Evolutionary conservation across 768 basidiomycete species (phyloP), one percentile per base, ranked within the genome.

Genomic region (Leccinum sublutescens): DNA sequence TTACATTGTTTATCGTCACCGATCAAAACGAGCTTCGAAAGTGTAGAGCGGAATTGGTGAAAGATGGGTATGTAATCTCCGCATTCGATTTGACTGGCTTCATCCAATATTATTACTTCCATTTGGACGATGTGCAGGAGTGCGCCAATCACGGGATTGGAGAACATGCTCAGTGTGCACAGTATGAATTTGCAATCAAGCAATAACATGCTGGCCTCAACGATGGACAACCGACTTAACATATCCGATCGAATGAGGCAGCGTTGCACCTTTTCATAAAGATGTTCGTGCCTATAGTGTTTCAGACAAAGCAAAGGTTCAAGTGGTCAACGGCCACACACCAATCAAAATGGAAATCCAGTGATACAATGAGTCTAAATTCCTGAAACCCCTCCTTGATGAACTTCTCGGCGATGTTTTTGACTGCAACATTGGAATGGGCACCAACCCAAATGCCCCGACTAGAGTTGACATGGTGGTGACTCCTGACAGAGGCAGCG

Each of bases 141-240:
- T n/a, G n/a, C n/a, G n/a, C n/a, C n/a, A n/a, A 21, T 52, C 1
- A 9, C 0, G 10, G 59, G 63, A 29, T 76, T 71, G 10, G 78
- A 77, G 12, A 83, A 59, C 80, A 81, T 83, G 59, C 75, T 74
- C 17, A 82, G 54, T 0, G 82, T 84, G 71, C 80, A 82, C 1
- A 84, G 67, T 7, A 83, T 69, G 19, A 82, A 69, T 50, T 65
- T 68, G 11, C 69, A 60, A 15, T 64, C 75, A 5, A 65, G 60
- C 2, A 83, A 62, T 21, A 58, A 34, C 25, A 68, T 65, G 14
- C 54, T 54, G 12, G 68, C 60, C 2, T 60, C 71, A 1, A 70
- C 56, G 4, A 23, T 8, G 27, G 64, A 40, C 1, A 14, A 33
- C 15, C 17, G 17, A n/a, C 8, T 17, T 9, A 80, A 73, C 1